Percentiles rank a stretch among this genome's conserved stretches.
Evolutionary conservation across 306 rosid species (phyloP).

Genomic region (Cucurbita maxima): DNA sequence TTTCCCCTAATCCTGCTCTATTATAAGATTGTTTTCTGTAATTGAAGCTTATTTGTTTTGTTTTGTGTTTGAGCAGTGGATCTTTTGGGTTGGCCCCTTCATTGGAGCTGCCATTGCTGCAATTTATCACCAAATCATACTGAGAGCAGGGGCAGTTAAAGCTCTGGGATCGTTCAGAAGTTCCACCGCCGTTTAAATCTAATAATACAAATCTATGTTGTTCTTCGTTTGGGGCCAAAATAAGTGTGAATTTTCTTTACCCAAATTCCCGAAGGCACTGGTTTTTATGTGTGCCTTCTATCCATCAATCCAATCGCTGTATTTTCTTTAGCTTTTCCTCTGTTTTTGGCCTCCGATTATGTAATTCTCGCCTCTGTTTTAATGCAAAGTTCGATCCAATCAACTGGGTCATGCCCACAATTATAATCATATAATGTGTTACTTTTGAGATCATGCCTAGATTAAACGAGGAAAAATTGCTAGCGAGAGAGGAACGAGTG

Average conservation of each 20-base stretch:
- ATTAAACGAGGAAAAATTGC: too few relatives aligned
- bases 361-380: background rate
- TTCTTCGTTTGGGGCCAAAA: background rate
- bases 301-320: background rate
- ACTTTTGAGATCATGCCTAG: too few relatives aligned
- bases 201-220: background rate
- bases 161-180: constrained; percentile 8
- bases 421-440: background rate
- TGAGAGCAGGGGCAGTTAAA: constrained; percentile 10
- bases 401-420: background rate
- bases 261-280: background rate
- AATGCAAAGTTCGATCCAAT: background rate
- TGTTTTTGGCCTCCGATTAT: background rate
- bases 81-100: constrained; percentile 18
- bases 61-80: constrained; percentile 5
- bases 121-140: background rate
- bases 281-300: background rate
- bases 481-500: too few relatives aligned
- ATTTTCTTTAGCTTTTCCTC: background rate
- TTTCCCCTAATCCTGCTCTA: background rate
- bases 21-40: background rate
- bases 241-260: background rate
- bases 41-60: background rate
- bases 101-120: constrained; percentile 17
- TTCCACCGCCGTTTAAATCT: background rate